Conservation (phyloP, 495 filamentous ascomycete genomes). For the Massariosphaeria phaeospora region DNA sequence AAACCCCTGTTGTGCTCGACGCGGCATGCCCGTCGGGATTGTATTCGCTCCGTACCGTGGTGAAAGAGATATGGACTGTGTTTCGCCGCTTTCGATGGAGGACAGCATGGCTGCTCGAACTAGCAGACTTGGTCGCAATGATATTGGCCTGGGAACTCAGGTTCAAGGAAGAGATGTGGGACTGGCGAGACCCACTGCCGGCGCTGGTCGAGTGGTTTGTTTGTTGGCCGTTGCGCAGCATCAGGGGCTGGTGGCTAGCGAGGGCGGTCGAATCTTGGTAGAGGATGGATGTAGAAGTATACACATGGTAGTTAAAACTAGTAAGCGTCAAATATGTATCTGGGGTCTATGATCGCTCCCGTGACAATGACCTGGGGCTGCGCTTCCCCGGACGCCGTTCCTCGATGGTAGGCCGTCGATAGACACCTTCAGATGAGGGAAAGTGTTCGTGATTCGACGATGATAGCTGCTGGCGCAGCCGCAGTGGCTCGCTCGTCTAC, state of each 20-base stretch:
- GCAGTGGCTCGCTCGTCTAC: too few relatives aligned
- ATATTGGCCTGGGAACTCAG: background rate
- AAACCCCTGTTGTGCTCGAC: background rate
- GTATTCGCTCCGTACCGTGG: background rate
- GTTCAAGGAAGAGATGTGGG: slow-evolving; percentile 3
- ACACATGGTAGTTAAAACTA: too few relatives aligned
- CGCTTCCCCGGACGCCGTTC: too few relatives aligned
- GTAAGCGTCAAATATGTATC: too few relatives aligned
- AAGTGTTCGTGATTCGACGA: too few relatives aligned
- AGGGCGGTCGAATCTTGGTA: too few relatives aligned
- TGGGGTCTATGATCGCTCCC: too few relatives aligned
- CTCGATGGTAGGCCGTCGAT: too few relatives aligned
- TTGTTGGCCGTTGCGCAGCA: background rate
- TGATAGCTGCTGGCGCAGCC: too few relatives aligned
- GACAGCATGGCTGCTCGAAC: background rate
- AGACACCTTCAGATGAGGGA: too few relatives aligned
- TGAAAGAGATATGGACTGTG: background rate
- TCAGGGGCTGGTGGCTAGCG: background rate
- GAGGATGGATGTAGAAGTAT: too few relatives aligned
- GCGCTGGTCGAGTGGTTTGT: background rate
- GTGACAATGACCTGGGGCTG: too few relatives aligned
- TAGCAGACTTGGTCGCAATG: background rate
- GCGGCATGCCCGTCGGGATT: background rate
- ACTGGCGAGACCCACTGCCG: background rate
- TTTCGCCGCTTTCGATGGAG: background rate